Percentiles rank a stretch among this genome's conserved stretches.
These are phyloP conservation scores for Citrus sinensis DNA, from an alignment of 345 rosid species.

Conservation along the genomic window DNA sequence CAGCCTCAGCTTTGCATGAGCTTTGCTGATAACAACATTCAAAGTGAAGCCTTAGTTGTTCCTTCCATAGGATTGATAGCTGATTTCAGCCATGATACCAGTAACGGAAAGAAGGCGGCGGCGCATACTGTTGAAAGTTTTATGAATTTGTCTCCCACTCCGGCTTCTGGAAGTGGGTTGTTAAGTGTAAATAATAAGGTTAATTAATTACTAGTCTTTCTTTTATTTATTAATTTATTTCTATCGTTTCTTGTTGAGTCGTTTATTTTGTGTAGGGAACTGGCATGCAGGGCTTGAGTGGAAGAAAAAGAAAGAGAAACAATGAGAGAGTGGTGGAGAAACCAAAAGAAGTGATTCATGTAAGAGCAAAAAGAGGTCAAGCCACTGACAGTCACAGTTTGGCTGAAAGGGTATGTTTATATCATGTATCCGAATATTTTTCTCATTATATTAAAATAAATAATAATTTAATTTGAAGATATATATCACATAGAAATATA, in stretches of 20 bases:
- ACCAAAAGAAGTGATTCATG: constrained; percentile 52
- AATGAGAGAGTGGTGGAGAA: constrained; percentile 17
- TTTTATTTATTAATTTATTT: background rate
- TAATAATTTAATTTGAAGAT: background rate
- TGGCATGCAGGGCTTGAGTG: constrained; percentile 15
- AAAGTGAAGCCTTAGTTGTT: background rate
- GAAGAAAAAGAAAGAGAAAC: constrained; percentile 39
- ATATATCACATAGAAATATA: background rate
- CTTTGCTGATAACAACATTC: constrained; percentile 18
- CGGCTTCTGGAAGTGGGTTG: constrained; percentile 13
- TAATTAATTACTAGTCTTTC: background rate
- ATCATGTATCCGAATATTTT: background rate
- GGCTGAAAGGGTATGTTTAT: constrained; percentile 52
- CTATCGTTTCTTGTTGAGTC: too few relatives aligned
- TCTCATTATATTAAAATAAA: background rate
- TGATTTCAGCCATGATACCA: background rate
- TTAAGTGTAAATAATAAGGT: constrained; percentile 15
- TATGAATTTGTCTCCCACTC: constrained; percentile 13
- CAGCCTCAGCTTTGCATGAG: constrained; percentile 21
- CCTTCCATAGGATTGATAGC: background rate
- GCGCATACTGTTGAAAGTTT: background rate
- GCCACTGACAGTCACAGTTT: constrained; percentile 75
- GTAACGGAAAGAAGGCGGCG: background rate
- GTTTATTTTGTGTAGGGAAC: background rate
- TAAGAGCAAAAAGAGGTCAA: constrained; percentile 74